Evolutionary conservation across 2,329 filamentous ascomycete genomes (phyloP), one percentile per base, ranked within the genome.

Genomic region (Penicillium sp.): DNA sequence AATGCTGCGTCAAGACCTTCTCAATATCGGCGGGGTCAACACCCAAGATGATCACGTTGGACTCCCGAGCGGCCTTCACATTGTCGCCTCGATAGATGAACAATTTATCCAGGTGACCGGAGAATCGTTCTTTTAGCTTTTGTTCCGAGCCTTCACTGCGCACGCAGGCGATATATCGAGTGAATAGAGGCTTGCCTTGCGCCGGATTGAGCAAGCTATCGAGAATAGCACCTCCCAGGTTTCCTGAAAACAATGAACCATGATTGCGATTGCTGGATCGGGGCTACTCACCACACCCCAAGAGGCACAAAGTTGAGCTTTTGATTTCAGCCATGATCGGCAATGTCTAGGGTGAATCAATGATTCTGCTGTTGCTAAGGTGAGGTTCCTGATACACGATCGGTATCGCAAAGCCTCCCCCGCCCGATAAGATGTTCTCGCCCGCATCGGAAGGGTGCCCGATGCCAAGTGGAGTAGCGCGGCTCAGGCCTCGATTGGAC

Each of bases 11-110:
- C 5, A 82, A 58, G 0, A 75, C 70, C 0, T 56, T 35, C 10
- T 68, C 59, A 2, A 81, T 70, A 22, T 78, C 73, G 2, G 72
- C 63, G 0, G 79, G 79, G 38, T 81, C 76, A 2, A 76, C 72
- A 2, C 67, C 79, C 1, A 82, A 66, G 1, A 82, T 69, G 1
- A 79, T 54, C 1, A 79, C 69, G 10, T 76, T 64, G 3, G 76
- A 69, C 1, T 61, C 52, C 18, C 67, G 50, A 0, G 70, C 62
- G 2, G 74, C 76, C 11, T 63, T 60, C 35, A 68, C 58, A 28
- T 69, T 71, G 45, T 72, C 69, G 1, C 69, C 66, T 5, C 70
- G 67, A 4, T 65, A 65, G 2, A 74, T 61, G 1, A 69, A 58
- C 7, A 73, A 50, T 39, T 67, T 64, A 16, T 69, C 51, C 0